Base-by-base conservation (phyloP, 2,329 filamentous ascomycete genomes). In the Talaromyces sp. region DNA sequence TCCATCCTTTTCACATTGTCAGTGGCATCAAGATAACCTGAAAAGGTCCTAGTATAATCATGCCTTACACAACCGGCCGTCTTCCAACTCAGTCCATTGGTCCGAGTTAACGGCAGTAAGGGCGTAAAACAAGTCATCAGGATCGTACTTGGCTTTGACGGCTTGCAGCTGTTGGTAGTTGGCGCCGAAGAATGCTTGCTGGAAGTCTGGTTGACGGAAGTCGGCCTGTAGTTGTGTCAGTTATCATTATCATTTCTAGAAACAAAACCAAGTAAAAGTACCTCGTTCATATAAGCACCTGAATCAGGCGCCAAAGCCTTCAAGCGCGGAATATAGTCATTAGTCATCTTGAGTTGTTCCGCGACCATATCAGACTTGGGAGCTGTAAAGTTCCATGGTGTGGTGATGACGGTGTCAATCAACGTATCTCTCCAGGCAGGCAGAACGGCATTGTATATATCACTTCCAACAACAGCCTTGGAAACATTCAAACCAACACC, bases 221-320 rank as follows among this genome's bases (percentile, higher is more conserved):
- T 69, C 61, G 7, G 58, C 67, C 38, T 82, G 27, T 8, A 47
- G 29, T 2, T 5, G 38, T 58, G 31, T 54, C 22, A 31, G 10
- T 40, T 7, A 10, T 17, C 31, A 34, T 34, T n/a, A n/a, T n/a
- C n/a, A n/a, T n/a, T n/a, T 8, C 31, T 11, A 34, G 31, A 36
- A 13, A 11, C 34, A 36, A 13, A 36, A 7, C 34, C 10, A 36
- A 36, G 34, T 34, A 45, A 47, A 45, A 8, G n/a, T 58, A 51
- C 61, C 43, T 64, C 80, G 62, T 81, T 82, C 65, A 79, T 67
- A 67, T 83, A 82, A 3, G 72, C 72, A 1, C 78, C 77, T 6
- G 74, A 74, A 47, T 74, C 72, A 0, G 80, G 79, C 1, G 79
- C 78, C 11, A 79, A 66, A 10, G 72, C 74, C 61, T 78, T 75